These are phyloP conservation scores for Trametes gibbosa DNA, from an alignment of 768 basidiomycete genomes.

Conservation along the genomic window DNA sequence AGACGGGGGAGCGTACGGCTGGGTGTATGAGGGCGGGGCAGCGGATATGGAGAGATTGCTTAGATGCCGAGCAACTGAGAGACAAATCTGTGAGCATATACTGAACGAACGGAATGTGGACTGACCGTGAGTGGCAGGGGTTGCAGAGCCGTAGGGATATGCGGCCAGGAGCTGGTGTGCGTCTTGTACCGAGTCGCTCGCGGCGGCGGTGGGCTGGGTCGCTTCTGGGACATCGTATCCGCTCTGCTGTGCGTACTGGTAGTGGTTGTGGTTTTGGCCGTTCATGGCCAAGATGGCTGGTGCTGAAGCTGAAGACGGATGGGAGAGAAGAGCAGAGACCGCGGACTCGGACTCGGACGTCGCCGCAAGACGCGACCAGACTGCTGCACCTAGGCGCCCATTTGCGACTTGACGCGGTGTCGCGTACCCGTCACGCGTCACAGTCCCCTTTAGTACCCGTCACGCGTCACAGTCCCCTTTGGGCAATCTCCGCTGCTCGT, in stretches of 20 bases:
- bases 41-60: constrained; percentile 55
- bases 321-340: background rate
- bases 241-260: background rate
- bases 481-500: too few species aligned
- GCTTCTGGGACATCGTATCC: background rate
- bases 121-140: constrained; percentile 73
- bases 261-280: background rate
- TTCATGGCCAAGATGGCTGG: constrained; percentile 3
- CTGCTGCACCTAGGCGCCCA: constrained; percentile 13
- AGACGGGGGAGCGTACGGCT: constrained; percentile 44
- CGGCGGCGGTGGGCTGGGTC: background rate
- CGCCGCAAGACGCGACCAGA: constrained; percentile 17
- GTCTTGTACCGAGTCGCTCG: constrained; percentile 57
- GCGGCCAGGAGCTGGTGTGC: constrained; percentile 63
- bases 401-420: constrained; percentile 13
- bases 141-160: constrained; percentile 75
- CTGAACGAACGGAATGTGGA: background rate
- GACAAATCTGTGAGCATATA: constrained; percentile 19
- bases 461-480: too few species aligned
- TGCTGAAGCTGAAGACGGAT: background rate
- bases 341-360: too few species aligned
- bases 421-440: constrained; percentile 17
- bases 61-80: constrained; percentile 64
- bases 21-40: constrained; percentile 61
- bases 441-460: background rate